Percentiles rank a stretch among this genome's conserved stretches.
Evolutionary conservation across 164 flowering plant species (phyloP).

Genomic region (Berberis thunbergii): DNA sequence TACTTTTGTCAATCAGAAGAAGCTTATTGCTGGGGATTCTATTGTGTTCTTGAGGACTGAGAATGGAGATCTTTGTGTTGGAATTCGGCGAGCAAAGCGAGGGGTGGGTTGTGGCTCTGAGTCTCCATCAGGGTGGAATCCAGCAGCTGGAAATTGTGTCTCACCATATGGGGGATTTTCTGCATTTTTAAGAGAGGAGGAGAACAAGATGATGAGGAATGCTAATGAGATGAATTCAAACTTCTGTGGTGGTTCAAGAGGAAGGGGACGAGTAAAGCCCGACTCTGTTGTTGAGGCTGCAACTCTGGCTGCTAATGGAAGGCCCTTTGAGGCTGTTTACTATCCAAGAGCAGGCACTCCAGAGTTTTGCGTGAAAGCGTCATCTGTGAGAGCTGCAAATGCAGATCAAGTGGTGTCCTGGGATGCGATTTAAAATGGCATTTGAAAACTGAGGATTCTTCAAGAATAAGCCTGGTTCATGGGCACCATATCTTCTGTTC

Average conservation of each 20-base stretch:
- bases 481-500: constrained; percentile 84
- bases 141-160: constrained; percentile 27
- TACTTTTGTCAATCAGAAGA: constrained; percentile 89
- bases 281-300: constrained; percentile 73
- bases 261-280: constrained; percentile 35
- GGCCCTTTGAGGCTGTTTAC: constrained; percentile 75
- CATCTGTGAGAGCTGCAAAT: constrained; percentile 53
- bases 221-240: constrained; percentile 21
- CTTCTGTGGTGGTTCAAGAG: constrained; percentile 19
- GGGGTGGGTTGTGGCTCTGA: constrained; percentile 40
- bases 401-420: constrained; percentile 68
- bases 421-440: constrained; percentile 96
- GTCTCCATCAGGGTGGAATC: constrained; percentile 46
- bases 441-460: constrained; percentile 96
- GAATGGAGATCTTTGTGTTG: constrained; percentile 81
- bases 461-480: constrained; percentile 94
- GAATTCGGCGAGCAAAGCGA: constrained; percentile 79
- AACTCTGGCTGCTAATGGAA: constrained; percentile 52
- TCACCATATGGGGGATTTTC: constrained; percentile 53
- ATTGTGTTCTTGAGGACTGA: constrained; percentile 77
- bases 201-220: constrained; percentile 29
- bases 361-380: constrained; percentile 74
- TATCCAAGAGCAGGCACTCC: constrained; percentile 88
- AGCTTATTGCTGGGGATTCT: constrained; percentile 92
- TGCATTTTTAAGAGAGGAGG: constrained; percentile 46